Evolutionary conservation across 2,329 filamentous ascomycete genomes (phyloP), one percentile per base, ranked within the genome.

Genomic region (Penicillium thymicola): DNA sequence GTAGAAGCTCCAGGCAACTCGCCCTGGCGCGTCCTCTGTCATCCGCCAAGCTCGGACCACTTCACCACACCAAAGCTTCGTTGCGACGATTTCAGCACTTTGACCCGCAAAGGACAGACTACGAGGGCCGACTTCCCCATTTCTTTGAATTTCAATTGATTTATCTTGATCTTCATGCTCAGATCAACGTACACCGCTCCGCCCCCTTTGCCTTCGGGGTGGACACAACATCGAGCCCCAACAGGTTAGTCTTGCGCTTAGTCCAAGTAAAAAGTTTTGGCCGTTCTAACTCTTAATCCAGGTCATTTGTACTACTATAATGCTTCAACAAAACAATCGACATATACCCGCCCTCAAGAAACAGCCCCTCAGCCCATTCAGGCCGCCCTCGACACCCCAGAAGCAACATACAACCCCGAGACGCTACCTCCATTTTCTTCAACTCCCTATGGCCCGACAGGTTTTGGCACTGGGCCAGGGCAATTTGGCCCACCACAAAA

Each of bases 211-310:
- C 88, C 87, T 28, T 81, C 87, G 42, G 92, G 90, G 61, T 97
- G 92, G 92, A 90, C 89, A n/a, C 90, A 96, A 74, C 92, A 97
- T 76, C 92, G 87, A 75, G 91, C 92, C 51, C 92, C 92, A 6
- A 88, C 88, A 49, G 85, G 85, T 84, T 74, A 54, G 74, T 70
- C 58, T 45, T 60, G 43, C 47, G 54, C 48, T 36, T 46, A n/a
- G 5, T 40, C 30, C 16, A 50, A 47, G 30, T 54, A 61, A 42
- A 55, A 34, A 54, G 53, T 44, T 38, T 56, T 49, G 57, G 21
- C 42, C 7, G 14, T 42, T 46, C 65, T 71, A 53, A 72, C 46
- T 27, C 37, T 53, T 38, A 38, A 43, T 16, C 23, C 56, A 83
- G 91, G 91, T 5, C 92, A 96, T 73, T 82, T 82, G 28, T 97